These are phyloP conservation scores for Prosopis cineraria DNA, from an alignment of 306 rosid genomes.

Conservation along the genomic window DNA sequence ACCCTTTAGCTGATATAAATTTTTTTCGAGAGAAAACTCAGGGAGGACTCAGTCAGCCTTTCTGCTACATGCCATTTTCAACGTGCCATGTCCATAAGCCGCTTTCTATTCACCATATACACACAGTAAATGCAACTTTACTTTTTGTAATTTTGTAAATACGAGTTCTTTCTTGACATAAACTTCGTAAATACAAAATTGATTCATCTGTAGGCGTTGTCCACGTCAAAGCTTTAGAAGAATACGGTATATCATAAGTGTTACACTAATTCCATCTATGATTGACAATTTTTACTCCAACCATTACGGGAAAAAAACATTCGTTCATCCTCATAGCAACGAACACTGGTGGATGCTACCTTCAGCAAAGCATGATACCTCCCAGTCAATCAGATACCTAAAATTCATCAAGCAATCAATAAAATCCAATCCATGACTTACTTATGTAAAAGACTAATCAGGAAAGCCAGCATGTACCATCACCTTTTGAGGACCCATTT, in stretches of 20 bases:
- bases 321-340: background rate
- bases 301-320: background rate
- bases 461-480: constrained; percentile 15
- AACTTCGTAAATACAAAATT: background rate
- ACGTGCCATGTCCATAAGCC: too few relatives aligned
- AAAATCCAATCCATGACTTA: background rate
- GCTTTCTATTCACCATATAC: too few relatives aligned
- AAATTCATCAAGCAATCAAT: background rate
- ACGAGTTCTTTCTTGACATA: background rate
- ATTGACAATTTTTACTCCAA: background rate
- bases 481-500: constrained; percentile 31
- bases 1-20: too few relatives aligned
- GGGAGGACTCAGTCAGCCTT: too few relatives aligned
- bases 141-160: too few relatives aligned
- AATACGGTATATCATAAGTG: background rate
- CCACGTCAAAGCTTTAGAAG: background rate
- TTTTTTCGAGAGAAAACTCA: too few relatives aligned
- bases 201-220: background rate
- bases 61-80: too few relatives aligned
- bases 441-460: background rate
- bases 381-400: background rate
- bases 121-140: too few relatives aligned
- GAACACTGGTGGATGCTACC: background rate
- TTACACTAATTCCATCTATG: background rate
- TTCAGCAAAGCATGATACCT: background rate